Base-by-base conservation (phyloP, 2,329 filamentous ascomycete species). In the Xenoacremonium recifei region DNA sequence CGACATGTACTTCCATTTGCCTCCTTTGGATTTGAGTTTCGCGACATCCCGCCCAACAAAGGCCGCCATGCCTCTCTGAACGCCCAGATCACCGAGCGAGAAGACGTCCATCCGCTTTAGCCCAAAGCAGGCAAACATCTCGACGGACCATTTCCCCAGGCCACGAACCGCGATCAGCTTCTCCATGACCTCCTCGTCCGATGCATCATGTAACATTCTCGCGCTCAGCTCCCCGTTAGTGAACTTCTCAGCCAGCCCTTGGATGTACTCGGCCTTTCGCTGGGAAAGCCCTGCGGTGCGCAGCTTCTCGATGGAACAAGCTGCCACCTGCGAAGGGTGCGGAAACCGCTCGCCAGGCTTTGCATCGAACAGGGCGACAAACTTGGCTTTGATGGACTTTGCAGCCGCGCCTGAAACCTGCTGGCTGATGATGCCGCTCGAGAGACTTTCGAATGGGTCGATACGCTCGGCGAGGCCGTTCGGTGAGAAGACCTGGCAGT, bases 121-220 rank as follows among this genome's bases (percentile, higher is more conserved):
- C n/a, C 82, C 87, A 66, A 99, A 97, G 66, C 87, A 89, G 37
- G 91, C 89, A 72, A 99, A 99, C 93, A 99, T 97, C 72, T 96
- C 91, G 12, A 95, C 90, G 35, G 85, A 91, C 93, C 93, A 97
- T 40, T 76, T 77, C 0, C 93, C 93, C 37, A 97, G 69, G 0
- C 93, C 93, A 9, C 92, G 77, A 5, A 99, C 90, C 1, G 90
- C 87, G 35, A 87, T 89, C 35, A 99, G 73, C 62, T 79, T 85
- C 64, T 87, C 80, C 50, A 96, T 74, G 6, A 99, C 77, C 53
- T 95, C 87, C 37, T 95, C 91, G 62, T 99, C 93, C 5, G 82
- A 79, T 2, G 89, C 89, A 25, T 81, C 79, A 39, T 87, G 79
- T 16, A 97, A 77, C 75, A 93, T 83, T 49, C 78, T 69, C 10